A percentile compares a stretch with the other conserved stretches of the same genome.
These are phyloP conservation scores for Botrytis aclada DNA, from an alignment of 2,329 filamentous ascomycete species.

Conservation along the genomic window DNA sequence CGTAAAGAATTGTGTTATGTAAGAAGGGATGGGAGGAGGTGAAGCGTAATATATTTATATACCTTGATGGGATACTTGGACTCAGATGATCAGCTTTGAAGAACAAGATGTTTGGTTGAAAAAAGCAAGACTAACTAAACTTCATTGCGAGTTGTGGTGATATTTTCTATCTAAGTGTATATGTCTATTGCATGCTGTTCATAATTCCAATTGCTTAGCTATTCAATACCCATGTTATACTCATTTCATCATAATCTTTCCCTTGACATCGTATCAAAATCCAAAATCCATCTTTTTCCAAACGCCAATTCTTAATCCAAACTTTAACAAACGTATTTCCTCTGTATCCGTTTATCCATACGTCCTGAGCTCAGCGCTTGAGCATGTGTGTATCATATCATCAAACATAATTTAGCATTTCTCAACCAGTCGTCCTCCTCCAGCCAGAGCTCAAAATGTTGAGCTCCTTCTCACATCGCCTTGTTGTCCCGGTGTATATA, in stretches of 20 bases:
- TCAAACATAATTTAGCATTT: not conserved
- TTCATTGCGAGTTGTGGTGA: not conserved
- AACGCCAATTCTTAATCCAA: not conserved
- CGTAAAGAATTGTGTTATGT: conserved; percentile 28
- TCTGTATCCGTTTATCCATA: not conserved
- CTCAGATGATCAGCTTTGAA: not conserved
- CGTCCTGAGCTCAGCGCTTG: conserved; percentile 6
- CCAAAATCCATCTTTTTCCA: not conserved
- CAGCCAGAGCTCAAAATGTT: not conserved
- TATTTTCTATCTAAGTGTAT: not conserved
- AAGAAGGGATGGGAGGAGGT: not conserved
- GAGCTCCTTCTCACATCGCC: conserved; percentile 3
- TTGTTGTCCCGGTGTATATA: not conserved
- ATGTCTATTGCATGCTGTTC: not conserved
- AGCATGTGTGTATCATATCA: not conserved
- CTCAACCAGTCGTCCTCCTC: too few species aligned
- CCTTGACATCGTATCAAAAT: not conserved
- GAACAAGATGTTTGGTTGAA: not conserved
- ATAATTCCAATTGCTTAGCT: not conserved
- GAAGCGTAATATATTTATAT: not conserved
- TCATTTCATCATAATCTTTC: not conserved
- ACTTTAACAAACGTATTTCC: not conserved
- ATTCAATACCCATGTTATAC: not conserved
- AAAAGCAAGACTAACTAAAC: not conserved
- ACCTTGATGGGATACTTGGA: not conserved